These are phyloP conservation scores for Suhomyces wounanorum DNA, from an alignment of 1,139 yeast genomes.

Conservation along the genomic window DNA sequence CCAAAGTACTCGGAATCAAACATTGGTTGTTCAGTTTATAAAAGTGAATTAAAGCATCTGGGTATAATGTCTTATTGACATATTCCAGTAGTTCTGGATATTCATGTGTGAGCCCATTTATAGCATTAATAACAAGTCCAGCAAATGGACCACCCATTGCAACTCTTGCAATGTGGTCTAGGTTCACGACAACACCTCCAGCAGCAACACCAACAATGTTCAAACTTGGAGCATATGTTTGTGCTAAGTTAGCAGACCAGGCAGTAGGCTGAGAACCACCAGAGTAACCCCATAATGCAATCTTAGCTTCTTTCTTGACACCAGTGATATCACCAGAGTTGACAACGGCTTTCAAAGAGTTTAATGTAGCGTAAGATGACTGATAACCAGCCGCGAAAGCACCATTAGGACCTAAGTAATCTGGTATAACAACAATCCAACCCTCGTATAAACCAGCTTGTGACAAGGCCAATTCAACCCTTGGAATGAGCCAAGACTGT, in stretches of 20 bases:
- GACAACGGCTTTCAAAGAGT: constrained; percentile 30
- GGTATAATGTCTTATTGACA: constrained; percentile 5
- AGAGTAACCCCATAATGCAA: constrained; percentile 39
- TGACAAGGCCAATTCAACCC: constrained; percentile 14
- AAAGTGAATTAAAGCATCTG: neutral
- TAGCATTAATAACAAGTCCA: constrained; percentile 29
- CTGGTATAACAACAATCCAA: constrained; percentile 35
- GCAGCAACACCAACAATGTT: constrained; percentile 32
- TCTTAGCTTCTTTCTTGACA: constrained; percentile 23
- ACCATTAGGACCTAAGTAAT: constrained; percentile 33
- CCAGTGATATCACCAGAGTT: constrained; percentile 26
- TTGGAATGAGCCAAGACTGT: constrained; percentile 2
- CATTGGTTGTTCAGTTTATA: neutral
- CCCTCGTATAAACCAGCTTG: constrained; percentile 27
- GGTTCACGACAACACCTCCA: constrained; percentile 35
- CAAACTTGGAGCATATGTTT: constrained; percentile 35
- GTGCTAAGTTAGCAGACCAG: constrained; percentile 40
- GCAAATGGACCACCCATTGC: constrained; percentile 29
- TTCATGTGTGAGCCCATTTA: constrained; percentile 30
- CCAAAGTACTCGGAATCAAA: neutral
- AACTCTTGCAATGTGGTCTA: constrained; percentile 22
- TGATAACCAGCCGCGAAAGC: constrained; percentile 33
- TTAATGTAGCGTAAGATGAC: constrained; percentile 31
- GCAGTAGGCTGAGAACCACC: constrained; percentile 39
- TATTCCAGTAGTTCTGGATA: constrained; percentile 22